Percentiles rank a stretch among this genome's conserved stretches.
Conservation (phyloP, 805 yeast species). For the Saccharomycopsis vini region DNA sequence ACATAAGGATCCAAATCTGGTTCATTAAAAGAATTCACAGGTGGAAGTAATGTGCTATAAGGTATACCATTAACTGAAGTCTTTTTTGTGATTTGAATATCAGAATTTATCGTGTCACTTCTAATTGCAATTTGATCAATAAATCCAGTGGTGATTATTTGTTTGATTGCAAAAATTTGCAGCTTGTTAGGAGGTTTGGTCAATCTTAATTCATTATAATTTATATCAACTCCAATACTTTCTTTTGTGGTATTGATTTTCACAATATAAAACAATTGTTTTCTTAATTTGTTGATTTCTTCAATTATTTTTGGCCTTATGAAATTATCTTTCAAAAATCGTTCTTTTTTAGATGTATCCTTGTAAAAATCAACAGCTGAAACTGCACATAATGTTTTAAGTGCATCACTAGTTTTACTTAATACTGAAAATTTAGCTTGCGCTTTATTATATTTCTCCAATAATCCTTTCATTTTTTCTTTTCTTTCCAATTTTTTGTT, state of each 20-base stretch:
- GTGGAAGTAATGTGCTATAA: slow-evolving; percentile 47
- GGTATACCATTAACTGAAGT: slow-evolving; percentile 53
- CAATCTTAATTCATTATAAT: slow-evolving; percentile 34
- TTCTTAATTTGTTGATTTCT: slow-evolving; percentile 73
- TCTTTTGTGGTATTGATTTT: slow-evolving; percentile 55
- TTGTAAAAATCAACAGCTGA: slow-evolving; percentile 82
- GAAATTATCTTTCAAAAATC: slow-evolving; percentile 48
- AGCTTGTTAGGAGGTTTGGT: slow-evolving; percentile 57
- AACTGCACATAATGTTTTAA: slow-evolving; percentile 67
- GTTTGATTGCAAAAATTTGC: slow-evolving; percentile 76
- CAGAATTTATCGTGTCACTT: slow-evolving; percentile 64
- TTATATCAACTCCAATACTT: slow-evolving; percentile 41
- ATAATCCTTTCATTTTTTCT: slow-evolving; percentile 31
- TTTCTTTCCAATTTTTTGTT: slow-evolving; percentile 31
- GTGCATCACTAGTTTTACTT: slow-evolving; percentile 68
- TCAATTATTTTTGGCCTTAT: slow-evolving; percentile 75
- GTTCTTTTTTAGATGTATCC: slow-evolving; percentile 33
- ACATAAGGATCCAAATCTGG: slow-evolving; percentile 43
- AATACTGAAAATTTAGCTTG: slow-evolving; percentile 53
- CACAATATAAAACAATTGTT: slow-evolving; percentile 71
- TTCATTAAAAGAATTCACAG: slow-evolving; percentile 24
- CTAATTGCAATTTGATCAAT: slow-evolving; percentile 85
- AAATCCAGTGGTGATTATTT: slow-evolving; percentile 88
- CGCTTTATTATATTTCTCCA: slow-evolving; percentile 49
- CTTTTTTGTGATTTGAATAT: slow-evolving; percentile 48